These are phyloP conservation scores for Ceratocystis diversiconidia DNA, from an alignment of 2,329 filamentous ascomycete genomes.

Conservation along the genomic window DNA sequence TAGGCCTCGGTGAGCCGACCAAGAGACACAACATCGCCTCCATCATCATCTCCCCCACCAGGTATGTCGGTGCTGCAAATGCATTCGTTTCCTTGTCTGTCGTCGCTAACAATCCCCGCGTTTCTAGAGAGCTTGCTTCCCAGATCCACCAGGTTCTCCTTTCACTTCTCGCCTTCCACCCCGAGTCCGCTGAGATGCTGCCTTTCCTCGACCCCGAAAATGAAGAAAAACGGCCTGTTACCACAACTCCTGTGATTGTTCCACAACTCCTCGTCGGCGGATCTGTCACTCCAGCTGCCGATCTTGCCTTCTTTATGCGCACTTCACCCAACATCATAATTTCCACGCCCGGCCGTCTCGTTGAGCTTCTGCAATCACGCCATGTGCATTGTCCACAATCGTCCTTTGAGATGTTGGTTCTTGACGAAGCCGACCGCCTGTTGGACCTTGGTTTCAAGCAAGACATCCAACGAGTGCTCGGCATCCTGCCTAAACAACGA, in stretches of 20 bases:
- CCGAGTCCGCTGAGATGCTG: slow-evolving; percentile 55
- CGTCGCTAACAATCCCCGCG: background rate
- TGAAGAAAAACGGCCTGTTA: slow-evolving; percentile 40
- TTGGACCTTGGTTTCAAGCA: slow-evolving; percentile 90
- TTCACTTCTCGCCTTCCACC: slow-evolving; percentile 69
- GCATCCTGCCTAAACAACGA: slow-evolving; percentile 76
- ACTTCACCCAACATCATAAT: slow-evolving; percentile 79
- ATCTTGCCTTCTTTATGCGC: slow-evolving; percentile 71
- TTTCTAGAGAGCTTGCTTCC: slow-evolving; percentile 65
- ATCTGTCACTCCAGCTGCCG: slow-evolving; percentile 63
- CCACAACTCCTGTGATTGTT: slow-evolving; percentile 43
- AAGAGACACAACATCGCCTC: slow-evolving; percentile 83
- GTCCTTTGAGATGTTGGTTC: slow-evolving; percentile 78
- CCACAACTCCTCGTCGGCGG: slow-evolving; percentile 84
- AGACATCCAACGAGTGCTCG: slow-evolving; percentile 73
- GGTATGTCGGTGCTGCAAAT: background rate
- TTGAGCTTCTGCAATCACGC: slow-evolving; percentile 73
- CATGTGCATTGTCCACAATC: slow-evolving; percentile 80
- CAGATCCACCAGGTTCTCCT: slow-evolving; percentile 77
- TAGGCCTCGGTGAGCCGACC: slow-evolving; percentile 65
- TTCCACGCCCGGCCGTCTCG: slow-evolving; percentile 75
- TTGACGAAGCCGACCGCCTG: slow-evolving; percentile 88
- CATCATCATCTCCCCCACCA: slow-evolving; percentile 76
- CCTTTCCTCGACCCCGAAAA: slow-evolving; percentile 36
- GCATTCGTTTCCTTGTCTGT: background rate